A percentile compares a stretch with the other conserved stretches of the same genome.
These are phyloP conservation scores for Escallonia rubra DNA, from an alignment of 129 eudicot species.

Conservation along the genomic window DNA sequence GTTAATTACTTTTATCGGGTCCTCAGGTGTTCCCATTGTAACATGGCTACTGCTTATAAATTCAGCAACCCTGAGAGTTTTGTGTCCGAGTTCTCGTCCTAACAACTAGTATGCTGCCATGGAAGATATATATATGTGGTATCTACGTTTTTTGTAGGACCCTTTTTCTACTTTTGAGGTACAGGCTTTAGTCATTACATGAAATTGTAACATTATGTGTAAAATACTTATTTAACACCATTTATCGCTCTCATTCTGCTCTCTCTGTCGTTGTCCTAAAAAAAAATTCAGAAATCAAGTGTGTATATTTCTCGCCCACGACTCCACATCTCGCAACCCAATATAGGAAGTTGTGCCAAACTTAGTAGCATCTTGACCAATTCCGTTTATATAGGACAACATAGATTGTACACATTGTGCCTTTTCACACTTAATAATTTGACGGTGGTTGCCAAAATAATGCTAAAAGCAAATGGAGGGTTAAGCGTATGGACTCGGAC, in stretches of 20 bases:
- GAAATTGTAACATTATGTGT: not conserved
- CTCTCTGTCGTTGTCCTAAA: not conserved
- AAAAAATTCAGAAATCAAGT: too few species aligned
- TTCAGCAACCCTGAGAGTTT: not conserved
- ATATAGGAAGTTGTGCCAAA: too few species aligned
- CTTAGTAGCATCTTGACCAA: too few species aligned
- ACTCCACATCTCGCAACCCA: too few species aligned
- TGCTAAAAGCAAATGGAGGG: too few species aligned
- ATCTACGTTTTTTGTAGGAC: not conserved
- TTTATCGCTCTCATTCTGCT: not conserved
- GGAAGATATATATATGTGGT: constrained; percentile 2
- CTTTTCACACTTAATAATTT: too few species aligned
- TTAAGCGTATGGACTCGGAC: too few species aligned
- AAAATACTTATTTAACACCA: too few species aligned
- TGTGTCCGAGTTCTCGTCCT: not conserved
- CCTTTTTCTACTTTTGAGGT: not conserved
- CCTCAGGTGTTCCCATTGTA: constrained; percentile 7
- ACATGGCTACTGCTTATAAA: not conserved
- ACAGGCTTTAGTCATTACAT: not conserved
- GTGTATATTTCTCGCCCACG: too few species aligned
- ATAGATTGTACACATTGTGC: too few species aligned
- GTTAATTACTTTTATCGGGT: constrained; percentile 8
- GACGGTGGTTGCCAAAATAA: too few species aligned
- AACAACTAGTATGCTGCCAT: not conserved
- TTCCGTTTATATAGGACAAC: too few species aligned